phyloP scores from a whole-genome alignment of 306 rosid species.

The Sicyos edulis region DNA sequence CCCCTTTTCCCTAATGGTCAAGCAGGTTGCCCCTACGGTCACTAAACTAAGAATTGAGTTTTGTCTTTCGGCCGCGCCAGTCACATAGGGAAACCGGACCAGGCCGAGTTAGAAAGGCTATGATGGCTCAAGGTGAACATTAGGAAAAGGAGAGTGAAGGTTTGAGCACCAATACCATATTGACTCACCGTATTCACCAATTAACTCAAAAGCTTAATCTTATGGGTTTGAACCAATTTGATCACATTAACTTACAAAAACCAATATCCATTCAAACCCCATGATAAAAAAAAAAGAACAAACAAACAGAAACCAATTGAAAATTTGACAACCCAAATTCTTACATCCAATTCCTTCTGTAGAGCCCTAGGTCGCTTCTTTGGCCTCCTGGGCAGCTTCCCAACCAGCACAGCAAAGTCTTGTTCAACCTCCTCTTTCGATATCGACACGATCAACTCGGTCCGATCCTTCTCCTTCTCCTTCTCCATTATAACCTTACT shows the following conservation, averaged over 20 bases:
- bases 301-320: not conserved
- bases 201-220: too few species aligned
- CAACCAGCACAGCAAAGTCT: constrained; percentile 39
- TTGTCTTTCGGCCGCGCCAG: too few species aligned
- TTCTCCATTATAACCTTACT: constrained; percentile 13
- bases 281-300: not conserved
- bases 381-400: constrained; percentile 47
- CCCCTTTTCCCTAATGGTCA: too few species aligned
- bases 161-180: too few species aligned
- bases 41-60: too few species aligned
- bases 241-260: not conserved
- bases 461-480: constrained; percentile 26
- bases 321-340: not conserved
- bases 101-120: too few species aligned
- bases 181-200: too few species aligned
- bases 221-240: too few species aligned
- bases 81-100: too few species aligned
- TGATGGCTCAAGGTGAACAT: too few species aligned
- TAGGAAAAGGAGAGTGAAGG: too few species aligned
- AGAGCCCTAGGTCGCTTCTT: constrained; percentile 47
- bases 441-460: constrained; percentile 32
- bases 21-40: too few species aligned
- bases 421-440: constrained; percentile 49
- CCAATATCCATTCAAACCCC: constrained; percentile 1
- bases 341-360: constrained; percentile 51